These are phyloP conservation scores for Dacryopinax spathularia DNA, from an alignment of 768 basidiomycete genomes.

Conservation along the genomic window DNA sequence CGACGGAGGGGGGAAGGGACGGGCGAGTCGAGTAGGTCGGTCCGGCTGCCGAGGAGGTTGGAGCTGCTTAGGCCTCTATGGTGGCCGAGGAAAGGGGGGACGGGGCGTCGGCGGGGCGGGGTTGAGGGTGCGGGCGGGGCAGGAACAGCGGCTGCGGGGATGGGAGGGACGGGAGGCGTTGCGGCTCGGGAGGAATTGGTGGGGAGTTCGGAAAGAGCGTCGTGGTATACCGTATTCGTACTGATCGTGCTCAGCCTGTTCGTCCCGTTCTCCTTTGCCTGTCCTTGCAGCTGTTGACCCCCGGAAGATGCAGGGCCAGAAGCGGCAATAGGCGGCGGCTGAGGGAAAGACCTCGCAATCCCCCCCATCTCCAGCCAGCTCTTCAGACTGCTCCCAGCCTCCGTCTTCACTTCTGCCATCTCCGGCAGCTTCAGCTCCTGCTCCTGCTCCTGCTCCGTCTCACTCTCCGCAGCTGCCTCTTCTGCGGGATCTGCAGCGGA, in stretches of 20 bases:
- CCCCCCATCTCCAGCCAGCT: slow-evolving; percentile 1
- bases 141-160: no score
- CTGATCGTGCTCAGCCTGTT: slow-evolving; percentile 2
- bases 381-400: neutral
- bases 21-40: neutral
- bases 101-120: neutral
- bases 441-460: neutral
- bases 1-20: slow-evolving; percentile 1
- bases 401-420: neutral
- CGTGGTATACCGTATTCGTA: neutral
- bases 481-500: neutral
- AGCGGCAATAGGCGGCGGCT: neutral
- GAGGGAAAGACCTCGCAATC: neutral
- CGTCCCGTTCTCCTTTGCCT: no score
- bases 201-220: neutral
- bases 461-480: neutral
- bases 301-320: neutral
- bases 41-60: neutral
- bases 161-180: neutral
- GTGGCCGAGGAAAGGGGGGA: neutral
- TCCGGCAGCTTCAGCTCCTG: neutral
- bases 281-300: no score
- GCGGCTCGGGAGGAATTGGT: neutral
- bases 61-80: neutral
- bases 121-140: neutral